Evolutionary conservation across 163 green algal species (phyloP).

Genomic region (Volvox carteri): DNA sequence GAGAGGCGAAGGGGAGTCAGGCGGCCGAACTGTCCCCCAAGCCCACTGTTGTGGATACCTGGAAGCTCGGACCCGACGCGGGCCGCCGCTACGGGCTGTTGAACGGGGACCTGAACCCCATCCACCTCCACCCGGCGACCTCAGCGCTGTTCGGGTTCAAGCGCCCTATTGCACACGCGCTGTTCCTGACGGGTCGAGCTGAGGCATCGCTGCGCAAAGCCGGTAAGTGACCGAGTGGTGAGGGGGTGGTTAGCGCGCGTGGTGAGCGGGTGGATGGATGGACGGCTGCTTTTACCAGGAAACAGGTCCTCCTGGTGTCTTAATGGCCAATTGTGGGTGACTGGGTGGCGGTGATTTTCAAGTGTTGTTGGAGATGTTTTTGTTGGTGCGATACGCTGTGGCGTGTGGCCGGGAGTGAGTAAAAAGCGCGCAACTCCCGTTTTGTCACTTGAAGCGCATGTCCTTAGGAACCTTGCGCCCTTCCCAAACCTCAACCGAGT

Average conservation of each 20-base stretch:
- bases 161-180: conserved; percentile 76
- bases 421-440: no score
- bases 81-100: conserved; percentile 69
- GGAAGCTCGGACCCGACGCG: conserved; percentile 56
- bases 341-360: no score
- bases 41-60: conserved; percentile 45
- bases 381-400: no score
- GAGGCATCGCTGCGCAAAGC: conserved; percentile 65
- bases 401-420: no score
- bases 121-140: conserved; percentile 69
- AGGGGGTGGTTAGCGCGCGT: not conserved
- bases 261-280: not conserved
- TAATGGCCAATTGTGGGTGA: no score
- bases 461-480: no score
- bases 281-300: no score
- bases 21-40: not conserved
- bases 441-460: no score
- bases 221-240: conserved; percentile 36
- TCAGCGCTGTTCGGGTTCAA: conserved; percentile 75
- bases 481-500: no score
- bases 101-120: conserved; percentile 78
- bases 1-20: not conserved
- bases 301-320: no score
- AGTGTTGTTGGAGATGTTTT: no score
- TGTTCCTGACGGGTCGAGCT: conserved; percentile 69